Conservation (phyloP, 352 stramenopile species). For the Globisporangium heterothallicum region DNA sequence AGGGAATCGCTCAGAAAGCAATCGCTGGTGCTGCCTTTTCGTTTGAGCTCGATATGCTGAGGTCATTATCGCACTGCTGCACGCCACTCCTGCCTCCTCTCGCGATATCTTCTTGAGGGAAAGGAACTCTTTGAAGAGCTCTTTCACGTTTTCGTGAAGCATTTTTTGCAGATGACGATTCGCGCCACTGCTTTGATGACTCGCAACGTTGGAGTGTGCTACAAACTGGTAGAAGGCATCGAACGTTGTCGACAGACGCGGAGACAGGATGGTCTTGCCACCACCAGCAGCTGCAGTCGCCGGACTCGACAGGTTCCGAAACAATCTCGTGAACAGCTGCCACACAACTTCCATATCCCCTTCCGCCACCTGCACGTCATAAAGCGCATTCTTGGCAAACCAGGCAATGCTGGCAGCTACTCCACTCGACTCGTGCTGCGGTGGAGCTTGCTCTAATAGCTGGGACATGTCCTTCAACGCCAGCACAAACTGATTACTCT, state of each 20-base stretch:
- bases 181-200: conserved; percentile 2
- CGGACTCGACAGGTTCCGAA: conserved; percentile 12
- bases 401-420: conserved; percentile 20
- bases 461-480: conserved; percentile 39
- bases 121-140: conserved; percentile 18
- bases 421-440: conserved; percentile 6
- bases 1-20: conserved; percentile 21
- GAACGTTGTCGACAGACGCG: conserved; percentile 28
- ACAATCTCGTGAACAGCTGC: conserved; percentile 27
- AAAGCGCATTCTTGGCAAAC: conserved; percentile 34
- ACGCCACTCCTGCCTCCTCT: conserved; percentile 11
- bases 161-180: conserved; percentile 9
- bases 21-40: conserved; percentile 1
- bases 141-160: conserved; percentile 16
- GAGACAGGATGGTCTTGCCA: conserved; percentile 8
- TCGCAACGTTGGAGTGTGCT: conserved; percentile 37
- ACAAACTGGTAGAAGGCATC: conserved; percentile 43
- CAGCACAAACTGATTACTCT: conserved; percentile 50
- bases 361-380: conserved; percentile 40
- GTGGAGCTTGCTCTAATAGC: conserved; percentile 16
- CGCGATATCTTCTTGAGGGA: conserved; percentile 14
- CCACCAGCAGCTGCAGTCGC: neutral
- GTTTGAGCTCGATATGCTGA: conserved; percentile 7
- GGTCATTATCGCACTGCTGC: conserved; percentile 11
- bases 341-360: conserved; percentile 37